Base-by-base conservation (phyloP, 768 basidiomycete genomes). In the Kwoniella sp. region DNA sequence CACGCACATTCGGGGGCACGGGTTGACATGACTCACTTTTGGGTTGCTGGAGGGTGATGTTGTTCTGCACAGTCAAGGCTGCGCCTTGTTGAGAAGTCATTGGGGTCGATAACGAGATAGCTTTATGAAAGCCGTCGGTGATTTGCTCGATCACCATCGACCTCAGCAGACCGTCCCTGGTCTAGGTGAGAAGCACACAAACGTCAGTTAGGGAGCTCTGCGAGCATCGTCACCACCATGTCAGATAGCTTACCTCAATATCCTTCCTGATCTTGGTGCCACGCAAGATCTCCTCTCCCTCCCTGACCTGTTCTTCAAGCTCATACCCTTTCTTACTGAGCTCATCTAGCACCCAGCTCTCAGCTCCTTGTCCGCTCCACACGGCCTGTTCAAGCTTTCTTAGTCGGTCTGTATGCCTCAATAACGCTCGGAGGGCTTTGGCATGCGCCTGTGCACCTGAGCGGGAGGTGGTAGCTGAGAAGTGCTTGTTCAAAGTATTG, bases 111-210 rank as follows among this genome's bases (percentile, higher is more conserved):
- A 77, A 57, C 1, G 66, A 62, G n/a, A 74, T 58, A 9, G 73
- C 70, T 23, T 66, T 54, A 5, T 29, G 20, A 25, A 71, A 69
- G 1, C 65, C 75, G 23, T 73, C 73, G 0, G 70, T 68, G 15
- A 72, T 38, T 53, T 77, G 75, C 38, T 73, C 71, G 1, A 66
- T 57, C 8, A 74, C 50, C 68, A 74, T 69, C 0, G 71, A 65
- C 15, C 53, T 57, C 17, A 73, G 56, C 20, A 73, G 55, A 15
- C 30, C 55, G 17, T 59, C 31, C 26, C 68, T 61, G 13, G 51
- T 55, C 72, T 73, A n/a, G n/a, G n/a, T n/a, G 30, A 28, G 11
- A 5, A 11, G 22, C 30, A 38, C 54, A 58, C 8, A 61, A 52
- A 17, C 11, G 55, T 56, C 55, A 56, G 22, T 23, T 7, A 17